phyloP scores from a whole-genome alignment of 352 stramenopile species.

The Globisporangium cederbergense region DNA sequence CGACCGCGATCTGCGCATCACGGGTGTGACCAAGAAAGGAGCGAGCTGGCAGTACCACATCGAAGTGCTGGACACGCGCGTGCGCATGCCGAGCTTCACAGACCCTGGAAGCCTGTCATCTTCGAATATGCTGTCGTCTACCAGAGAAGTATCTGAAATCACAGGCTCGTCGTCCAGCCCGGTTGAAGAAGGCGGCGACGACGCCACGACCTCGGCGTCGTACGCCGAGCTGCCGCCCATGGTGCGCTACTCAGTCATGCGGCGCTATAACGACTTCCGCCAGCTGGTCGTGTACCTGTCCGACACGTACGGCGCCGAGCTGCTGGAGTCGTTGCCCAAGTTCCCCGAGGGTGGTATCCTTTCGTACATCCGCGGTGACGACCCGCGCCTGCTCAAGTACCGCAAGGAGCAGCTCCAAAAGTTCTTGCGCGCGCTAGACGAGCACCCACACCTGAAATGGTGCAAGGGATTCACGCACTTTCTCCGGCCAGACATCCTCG shows the following conservation, averaged over 20 bases:
- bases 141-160: conserved; percentile 7
- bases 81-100: conserved; percentile 22
- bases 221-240: conserved; percentile 55
- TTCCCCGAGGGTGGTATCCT: conserved; percentile 71
- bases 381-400: conserved; percentile 67
- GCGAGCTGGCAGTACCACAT: conserved; percentile 79
- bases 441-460: conserved; percentile 54
- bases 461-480: conserved; percentile 57
- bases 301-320: conserved; percentile 35
- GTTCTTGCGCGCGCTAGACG: conserved; percentile 61
- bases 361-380: conserved; percentile 70
- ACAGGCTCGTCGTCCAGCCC: not conserved
- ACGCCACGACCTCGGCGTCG: conserved; percentile 15
- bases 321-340: conserved; percentile 48
- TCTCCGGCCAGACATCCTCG: conserved; percentile 51
- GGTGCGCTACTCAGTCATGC: conserved; percentile 79
- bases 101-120: conserved; percentile 17
- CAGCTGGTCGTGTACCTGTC: conserved; percentile 58
- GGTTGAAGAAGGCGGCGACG: not conserved
- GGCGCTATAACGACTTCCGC: conserved; percentile 77
- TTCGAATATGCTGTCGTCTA: conserved; percentile 10
- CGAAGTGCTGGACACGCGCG: conserved; percentile 68
- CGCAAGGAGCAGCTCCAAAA: conserved; percentile 56
- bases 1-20: conserved; percentile 69
- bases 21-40: conserved; percentile 59